Base-by-base conservation (phyloP, 441 rosid genomes). In the Jatropha multifida region DNA sequence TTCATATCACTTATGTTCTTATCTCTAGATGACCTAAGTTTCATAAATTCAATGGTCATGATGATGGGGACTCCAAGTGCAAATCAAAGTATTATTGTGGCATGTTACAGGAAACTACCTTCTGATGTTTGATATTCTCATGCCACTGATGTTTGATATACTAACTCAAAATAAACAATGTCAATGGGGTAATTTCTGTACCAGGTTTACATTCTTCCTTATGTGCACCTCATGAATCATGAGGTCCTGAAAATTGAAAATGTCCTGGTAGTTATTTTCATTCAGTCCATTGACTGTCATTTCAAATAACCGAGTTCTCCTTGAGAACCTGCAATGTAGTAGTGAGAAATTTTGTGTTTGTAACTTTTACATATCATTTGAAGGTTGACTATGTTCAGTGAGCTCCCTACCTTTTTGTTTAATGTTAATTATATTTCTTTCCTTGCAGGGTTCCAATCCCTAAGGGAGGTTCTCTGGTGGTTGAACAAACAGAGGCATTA, bases 401-500 rank as follows among this genome's bases (percentile, higher is more conserved):
- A 66, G 38, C 38, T 68, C 27, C 0, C 2, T 55, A 65, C 71
- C 60, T 69, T 62, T 69, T 65, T 74, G 61, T 23, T 69, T 64
- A 66, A 69, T 76, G 79, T 65, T 69, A 66, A 52, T 63, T 73
- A 52, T 56, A 71, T 64, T 18, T 80, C 73, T 82, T 78, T 70
- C 73, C 52, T 74, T 77, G 23, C 78, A 95, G 99, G 88, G 98
- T 95, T 80, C 86, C 90, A 71, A 94, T 95, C 74, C 89, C 89
- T 42, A 90, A 83, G 72, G 99, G 99, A 77, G 99, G 98, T 76
- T 93, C 98, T 79, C 78, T 95, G 83, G 96, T 95, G 81, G 93
- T 95, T 83, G 99, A 95, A 84, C 98, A 93, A 83, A 95, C 99
- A 0, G 99, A 95, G 88, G 99, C 99, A 56, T 87, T 95, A 74